Conservation (phyloP, 2,329 filamentous ascomycete genomes). For the Aspergillus caelatus region DNA sequence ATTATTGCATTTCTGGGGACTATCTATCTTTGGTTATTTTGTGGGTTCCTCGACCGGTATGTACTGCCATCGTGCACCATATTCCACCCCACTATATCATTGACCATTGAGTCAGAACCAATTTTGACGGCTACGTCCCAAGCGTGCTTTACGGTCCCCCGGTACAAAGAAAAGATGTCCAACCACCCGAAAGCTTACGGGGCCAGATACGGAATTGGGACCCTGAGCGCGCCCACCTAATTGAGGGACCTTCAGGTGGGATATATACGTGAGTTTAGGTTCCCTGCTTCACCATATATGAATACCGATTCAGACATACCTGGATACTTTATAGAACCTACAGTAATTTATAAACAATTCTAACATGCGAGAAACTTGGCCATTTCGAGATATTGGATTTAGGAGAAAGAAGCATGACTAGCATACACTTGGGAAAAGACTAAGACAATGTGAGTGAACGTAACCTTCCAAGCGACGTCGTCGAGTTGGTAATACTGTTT, state of each 20-base stretch:
- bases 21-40: conserved; percentile 25
- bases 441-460: not conserved
- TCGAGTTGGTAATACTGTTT: not conserved
- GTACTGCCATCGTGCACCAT: not conserved
- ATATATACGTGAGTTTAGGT: conserved; percentile 14
- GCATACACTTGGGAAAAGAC: not conserved
- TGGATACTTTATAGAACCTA: not conserved
- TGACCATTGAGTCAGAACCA: conserved; percentile 1
- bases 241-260: conserved; percentile 3
- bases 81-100: not conserved
- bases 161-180: not conserved
- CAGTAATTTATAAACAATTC: not conserved
- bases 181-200: not conserved
- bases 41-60: conserved; percentile 25
- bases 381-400: not conserved
- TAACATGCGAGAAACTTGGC: not conserved
- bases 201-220: not conserved
- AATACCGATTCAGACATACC: not conserved
- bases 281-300: not conserved
- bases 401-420: not conserved
- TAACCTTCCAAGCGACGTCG: not conserved
- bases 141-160: conserved; percentile 15
- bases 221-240: conserved; percentile 14
- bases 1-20: conserved; percentile 25
- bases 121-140: conserved; percentile 17